These are phyloP conservation scores for Fusarium dimerum DNA, from an alignment of 2,329 filamentous ascomycete genomes.

Conservation along the genomic window DNA sequence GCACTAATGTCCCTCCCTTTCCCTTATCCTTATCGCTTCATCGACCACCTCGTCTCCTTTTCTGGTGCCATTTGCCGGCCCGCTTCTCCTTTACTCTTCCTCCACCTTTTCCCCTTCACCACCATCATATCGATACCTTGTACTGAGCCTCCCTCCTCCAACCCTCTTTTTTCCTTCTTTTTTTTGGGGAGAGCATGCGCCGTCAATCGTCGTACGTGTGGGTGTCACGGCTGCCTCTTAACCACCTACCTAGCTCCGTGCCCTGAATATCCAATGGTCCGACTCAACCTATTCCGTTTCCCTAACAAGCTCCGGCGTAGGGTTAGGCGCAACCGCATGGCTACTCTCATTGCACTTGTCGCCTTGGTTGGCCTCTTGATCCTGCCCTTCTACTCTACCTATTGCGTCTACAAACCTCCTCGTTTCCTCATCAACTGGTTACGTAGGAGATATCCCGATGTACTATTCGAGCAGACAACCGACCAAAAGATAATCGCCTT, in stretches of 20 bases:
- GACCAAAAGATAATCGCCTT: slow-evolving; percentile 71
- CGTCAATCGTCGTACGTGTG: slow-evolving; percentile 17
- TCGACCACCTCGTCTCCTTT: no score
- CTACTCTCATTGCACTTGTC: slow-evolving; percentile 49
- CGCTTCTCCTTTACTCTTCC: no score
- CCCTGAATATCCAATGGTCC: slow-evolving; percentile 34
- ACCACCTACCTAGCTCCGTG: slow-evolving; percentile 3
- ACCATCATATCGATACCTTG: background rate
- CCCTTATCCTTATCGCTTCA: no score
- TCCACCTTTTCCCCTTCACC: background rate
- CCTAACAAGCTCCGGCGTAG: slow-evolving; percentile 58
- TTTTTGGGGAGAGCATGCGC: slow-evolving; percentile 25
- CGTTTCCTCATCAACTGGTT: slow-evolving; percentile 69
- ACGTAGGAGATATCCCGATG: slow-evolving; percentile 71
- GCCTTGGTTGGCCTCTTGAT: slow-evolving; percentile 38
- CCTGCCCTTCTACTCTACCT: slow-evolving; percentile 51
- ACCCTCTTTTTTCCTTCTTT: slow-evolving; percentile 3
- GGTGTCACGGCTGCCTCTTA: slow-evolving; percentile 22
- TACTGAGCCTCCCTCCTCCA: background rate
- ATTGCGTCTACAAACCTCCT: slow-evolving; percentile 81
- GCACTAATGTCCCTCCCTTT: no score
- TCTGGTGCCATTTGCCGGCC: no score
- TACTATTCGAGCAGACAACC: slow-evolving; percentile 70
- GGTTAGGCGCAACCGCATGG: slow-evolving; percentile 60
- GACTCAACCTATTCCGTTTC: slow-evolving; percentile 52